Evolutionary conservation across 768 basidiomycete genomes (phyloP).

Genomic region (Leccinum fibrillosum): DNA sequence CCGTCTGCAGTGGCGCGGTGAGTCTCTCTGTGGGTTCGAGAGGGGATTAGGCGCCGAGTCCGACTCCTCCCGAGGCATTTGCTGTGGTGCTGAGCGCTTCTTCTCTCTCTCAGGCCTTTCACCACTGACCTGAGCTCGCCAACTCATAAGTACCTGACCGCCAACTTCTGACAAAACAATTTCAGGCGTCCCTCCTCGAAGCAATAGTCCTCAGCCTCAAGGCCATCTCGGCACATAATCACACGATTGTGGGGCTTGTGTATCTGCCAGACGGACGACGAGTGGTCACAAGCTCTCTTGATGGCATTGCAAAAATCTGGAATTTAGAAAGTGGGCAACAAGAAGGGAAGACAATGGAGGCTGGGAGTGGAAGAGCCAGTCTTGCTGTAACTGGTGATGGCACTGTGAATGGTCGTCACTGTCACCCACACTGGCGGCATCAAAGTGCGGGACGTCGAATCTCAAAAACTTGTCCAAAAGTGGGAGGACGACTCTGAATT

Average conservation of each 20-base stretch:
- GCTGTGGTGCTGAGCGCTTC: too few relatives aligned
- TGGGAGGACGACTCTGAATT: not conserved
- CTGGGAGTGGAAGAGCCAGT: not conserved
- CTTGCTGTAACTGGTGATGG: conserved; percentile 4
- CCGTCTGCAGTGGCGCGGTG: too few relatives aligned
- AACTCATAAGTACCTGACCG: too few relatives aligned
- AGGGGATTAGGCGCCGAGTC: too few relatives aligned
- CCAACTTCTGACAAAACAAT: too few relatives aligned
- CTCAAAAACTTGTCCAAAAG: not conserved
- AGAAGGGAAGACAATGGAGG: not conserved
- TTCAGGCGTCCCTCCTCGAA: too few relatives aligned
- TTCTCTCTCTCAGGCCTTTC: too few relatives aligned
- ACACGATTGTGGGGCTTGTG: not conserved
- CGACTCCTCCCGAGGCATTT: too few relatives aligned
- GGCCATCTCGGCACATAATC: not conserved
- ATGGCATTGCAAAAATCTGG: not conserved
- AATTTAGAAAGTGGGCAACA: conserved; percentile 5
- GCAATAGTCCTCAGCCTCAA: not conserved
- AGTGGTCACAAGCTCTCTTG: conserved; percentile 2
- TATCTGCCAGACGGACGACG: conserved; percentile 6
- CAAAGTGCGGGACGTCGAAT: not conserved
- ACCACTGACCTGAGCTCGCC: too few relatives aligned
- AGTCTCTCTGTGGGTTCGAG: too few relatives aligned
- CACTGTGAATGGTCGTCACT: not conserved
- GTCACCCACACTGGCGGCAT: not conserved